Evolutionary conservation across 805 yeast genomes (phyloP), one percentile per base, ranked within the genome.

Genomic region (Ogataea sp.): DNA sequence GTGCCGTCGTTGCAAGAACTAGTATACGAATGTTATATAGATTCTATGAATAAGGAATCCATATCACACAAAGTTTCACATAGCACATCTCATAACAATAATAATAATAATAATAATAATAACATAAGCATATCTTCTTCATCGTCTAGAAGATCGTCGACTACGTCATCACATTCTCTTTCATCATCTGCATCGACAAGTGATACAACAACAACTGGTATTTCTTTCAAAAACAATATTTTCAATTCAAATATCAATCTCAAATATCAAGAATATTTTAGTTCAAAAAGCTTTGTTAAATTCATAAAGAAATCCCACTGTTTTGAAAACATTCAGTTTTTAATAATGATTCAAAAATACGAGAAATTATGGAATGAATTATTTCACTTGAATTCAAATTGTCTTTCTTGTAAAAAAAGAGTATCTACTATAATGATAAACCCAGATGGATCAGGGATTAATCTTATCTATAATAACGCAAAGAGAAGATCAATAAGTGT

Each of bases 321-420:
- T 38, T 25, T 26, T 13, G 56, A 52, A 36, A 52, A 51, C 32
- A 34, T 52, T 20, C 41, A 41, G 7, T 52, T 52, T 29, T 41
- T 52, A 23, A 37, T 46, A 4, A 50, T 44, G 21, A 38, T 51
- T 18, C 44, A 49, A 36, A 34, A 31, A 11, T 51, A 52, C 28
- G 51, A 51, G 37, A 15, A 15, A 4, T 14, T 45, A 18, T 52
- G 53, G 53, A 48, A 49, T 31, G 28, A 34, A 9, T 11, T 27
- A 21, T 42, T 36, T 20, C 25, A 23, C 20, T 26, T 27, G 4
- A 32, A 28, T 24, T 40, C 45, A 0, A 30, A 32, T 28, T 45
- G 45, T 31, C 30, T 45, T 9, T 27, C 39, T 5, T 47, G 48
- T 37, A 24, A 14, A n/a, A 35, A 35, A 18, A 26, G 32, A 26